These are phyloP conservation scores for Microthyrium microscopicum DNA, from an alignment of 2,329 filamentous ascomycete genomes.

Conservation along the genomic window DNA sequence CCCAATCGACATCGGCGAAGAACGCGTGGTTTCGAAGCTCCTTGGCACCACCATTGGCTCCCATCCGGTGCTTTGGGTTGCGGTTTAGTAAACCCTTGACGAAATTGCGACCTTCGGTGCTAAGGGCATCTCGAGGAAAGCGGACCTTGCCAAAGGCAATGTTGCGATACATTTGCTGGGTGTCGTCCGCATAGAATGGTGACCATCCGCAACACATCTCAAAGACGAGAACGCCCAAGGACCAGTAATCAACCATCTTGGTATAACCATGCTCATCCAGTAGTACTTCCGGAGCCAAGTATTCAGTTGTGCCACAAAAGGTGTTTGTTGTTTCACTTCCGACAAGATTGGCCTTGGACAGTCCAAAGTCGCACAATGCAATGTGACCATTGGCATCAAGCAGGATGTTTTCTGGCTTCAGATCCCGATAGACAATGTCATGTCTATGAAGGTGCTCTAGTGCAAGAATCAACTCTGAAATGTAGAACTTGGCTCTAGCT, in stretches of 20 bases:
- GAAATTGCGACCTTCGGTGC: conserved; percentile 88
- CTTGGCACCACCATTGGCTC: conserved; percentile 77
- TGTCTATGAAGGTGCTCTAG: conserved; percentile 91
- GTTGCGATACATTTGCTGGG: conserved; percentile 99
- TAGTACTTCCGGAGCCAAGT: conserved; percentile 86
- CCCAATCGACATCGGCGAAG: conserved; percentile 90
- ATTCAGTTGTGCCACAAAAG: conserved; percentile 96
- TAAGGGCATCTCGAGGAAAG: conserved; percentile 87
- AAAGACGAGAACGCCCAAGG: conserved; percentile 88
- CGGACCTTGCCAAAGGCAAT: conserved; percentile 97
- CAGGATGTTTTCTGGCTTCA: conserved; percentile 96
- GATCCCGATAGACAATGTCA: conserved; percentile 92
- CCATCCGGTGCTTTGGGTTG: conserved; percentile 88
- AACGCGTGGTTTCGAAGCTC: conserved; percentile 91
- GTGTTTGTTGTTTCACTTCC: conserved; percentile 98
- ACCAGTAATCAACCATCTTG: conserved; percentile 99
- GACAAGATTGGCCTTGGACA: conserved; percentile 93
- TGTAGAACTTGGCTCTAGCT: conserved; percentile 93
- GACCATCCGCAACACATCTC: conserved; percentile 99
- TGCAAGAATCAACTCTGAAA: conserved; percentile 88
- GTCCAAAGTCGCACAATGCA: conserved; percentile 88
- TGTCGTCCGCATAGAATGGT: conserved; percentile 96
- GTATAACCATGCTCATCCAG: conserved; percentile 95
- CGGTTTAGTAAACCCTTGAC: conserved; percentile 94
- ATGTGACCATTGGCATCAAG: conserved; percentile 96